Base-by-base conservation (phyloP, 169 alveolate genomes). In the Plasmodium sp. region DNA sequence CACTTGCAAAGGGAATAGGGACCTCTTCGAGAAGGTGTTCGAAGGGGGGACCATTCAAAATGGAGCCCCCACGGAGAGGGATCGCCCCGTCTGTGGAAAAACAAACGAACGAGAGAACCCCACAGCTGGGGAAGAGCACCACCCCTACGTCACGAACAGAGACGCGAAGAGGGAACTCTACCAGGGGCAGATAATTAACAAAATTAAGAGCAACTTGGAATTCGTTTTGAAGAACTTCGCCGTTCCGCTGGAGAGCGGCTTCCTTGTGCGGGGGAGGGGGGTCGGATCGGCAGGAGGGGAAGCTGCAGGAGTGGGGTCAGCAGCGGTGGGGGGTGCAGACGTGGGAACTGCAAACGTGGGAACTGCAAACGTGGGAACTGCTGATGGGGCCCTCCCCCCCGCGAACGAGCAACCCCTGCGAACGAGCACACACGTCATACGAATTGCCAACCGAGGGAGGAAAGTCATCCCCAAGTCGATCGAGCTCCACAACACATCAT, bases 151-250 rank as follows among this genome's bases (percentile, higher is more conserved):
- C 12, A 90, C 16, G 82, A 90, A 90, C 54, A 90, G 62, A 34
- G 91, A 90, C 9, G 22, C 6, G 22, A 90, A 90, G 41, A 90
- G 80, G 83, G 58, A 90, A 67, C 33, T 79, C 39, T 79, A 90
- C 36, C 80, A 90, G 82, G 58, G 27, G 9, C 31, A 62, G 6
- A 58, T 90, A 62, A 54, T 80, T 48, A 36, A 79, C 33, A 90
- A 90, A 33, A 62, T 90, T 14, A 90, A 45, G 67, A 90, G 51
- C 34, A 90, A 90, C 58, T 22, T 90, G 22, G 85, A 90, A 41
- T 90, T 90, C 73, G 31, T 90, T 80, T 67, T 90, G 22, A 41
- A 81, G 31, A 90, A 90, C 43, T 90, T 90, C 79, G 91, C 94
- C 48, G 5, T 90, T 12, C 94, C 88, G 5, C 14, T 90, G 33